Evolutionary conservation across 2,329 filamentous ascomycete genomes (phyloP), one percentile per base, ranked within the genome.

Genomic region (Magnaporthiopsis incrustans): DNA sequence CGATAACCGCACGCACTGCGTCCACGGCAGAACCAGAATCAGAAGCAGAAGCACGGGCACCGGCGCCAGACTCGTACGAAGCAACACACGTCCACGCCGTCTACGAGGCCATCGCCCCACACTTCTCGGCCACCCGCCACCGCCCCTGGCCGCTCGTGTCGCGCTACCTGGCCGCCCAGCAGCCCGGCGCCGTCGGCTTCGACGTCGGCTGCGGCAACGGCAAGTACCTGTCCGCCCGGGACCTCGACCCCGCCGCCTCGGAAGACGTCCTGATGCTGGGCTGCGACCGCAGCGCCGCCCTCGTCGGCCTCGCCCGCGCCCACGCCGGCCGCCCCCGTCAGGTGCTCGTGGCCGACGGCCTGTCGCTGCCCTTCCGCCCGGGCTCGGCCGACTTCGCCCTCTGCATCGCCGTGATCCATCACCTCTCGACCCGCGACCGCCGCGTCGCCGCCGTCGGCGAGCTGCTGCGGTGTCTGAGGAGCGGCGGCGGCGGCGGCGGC

Each of bases 141-240:
- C 87, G 87, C 85, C 92, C 95, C 66, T 99, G 95, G 95, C 95
- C 95, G 27, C 89, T 96, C 69, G 90, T 98, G 64, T 85, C 92
- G 67, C 80, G 81, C 50, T 98, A 97, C 74, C 83, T 98, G 50
- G 78, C 81, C 61, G 78, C 79, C 38, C 84, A 90, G 60, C 73
- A 81, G 0, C 77, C 86, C 15, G 94, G 93, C 32, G 84, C 90
- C 61, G 77, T 98, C 64, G 95, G 95, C 12, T 82, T 97, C 38
- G 95, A 99, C 76, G 82, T 98, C 64, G 95, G 95, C 66, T 98
- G 95, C 77, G 95, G 95, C 66, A 99, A 99, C 78, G 95, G 95
- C 69, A 98, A 98, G 81, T 97, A 98, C 75, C 80, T 98, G 66
- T 38, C 56, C 53, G 63, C 57, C 18, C 35, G 59, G 11, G 80